These are phyloP conservation scores for Apiospora kogelbergensis DNA, from an alignment of 2,329 filamentous ascomycete species.

Conservation along the genomic window DNA sequence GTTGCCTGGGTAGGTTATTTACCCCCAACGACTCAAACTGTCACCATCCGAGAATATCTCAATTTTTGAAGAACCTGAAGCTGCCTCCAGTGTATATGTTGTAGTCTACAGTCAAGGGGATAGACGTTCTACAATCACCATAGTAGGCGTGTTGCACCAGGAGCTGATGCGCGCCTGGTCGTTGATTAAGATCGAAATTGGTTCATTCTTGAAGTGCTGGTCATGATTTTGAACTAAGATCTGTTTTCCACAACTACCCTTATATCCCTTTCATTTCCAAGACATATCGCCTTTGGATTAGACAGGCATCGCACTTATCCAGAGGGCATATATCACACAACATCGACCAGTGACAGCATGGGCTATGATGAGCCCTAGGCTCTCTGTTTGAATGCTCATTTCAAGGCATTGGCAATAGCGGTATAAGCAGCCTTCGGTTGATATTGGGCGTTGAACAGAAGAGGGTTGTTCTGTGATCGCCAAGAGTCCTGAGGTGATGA, in stretches of 20 bases:
- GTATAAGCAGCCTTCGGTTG: slow-evolving; percentile 52
- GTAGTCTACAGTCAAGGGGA: too few relatives aligned
- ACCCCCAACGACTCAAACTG: too few relatives aligned
- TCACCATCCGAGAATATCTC: too few relatives aligned
- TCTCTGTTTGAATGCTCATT: slow-evolving; percentile 17
- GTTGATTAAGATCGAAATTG: background rate
- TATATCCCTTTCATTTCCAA: background rate
- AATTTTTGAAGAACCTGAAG: too few relatives aligned
- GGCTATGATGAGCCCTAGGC: background rate
- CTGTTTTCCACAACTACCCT: background rate
- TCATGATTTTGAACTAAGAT: background rate
- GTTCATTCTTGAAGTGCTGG: background rate
- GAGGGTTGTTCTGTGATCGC: slow-evolving; percentile 47
- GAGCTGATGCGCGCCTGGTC: too few relatives aligned
- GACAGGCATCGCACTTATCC: too few relatives aligned
- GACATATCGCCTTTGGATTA: background rate
- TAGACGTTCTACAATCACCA: too few relatives aligned
- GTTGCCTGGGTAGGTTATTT: too few relatives aligned
- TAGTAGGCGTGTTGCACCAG: too few relatives aligned
- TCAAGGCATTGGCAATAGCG: slow-evolving; percentile 40
- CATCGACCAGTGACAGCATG: background rate
- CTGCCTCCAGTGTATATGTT: too few relatives aligned
- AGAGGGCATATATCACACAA: too few relatives aligned
- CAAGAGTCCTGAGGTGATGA: slow-evolving; percentile 44
- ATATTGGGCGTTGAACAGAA: slow-evolving; percentile 54